Evolutionary conservation across 345 rosid genomes (phyloP), one percentile per base, ranked within the genome.

Genomic region (Hevea brasiliensis): DNA sequence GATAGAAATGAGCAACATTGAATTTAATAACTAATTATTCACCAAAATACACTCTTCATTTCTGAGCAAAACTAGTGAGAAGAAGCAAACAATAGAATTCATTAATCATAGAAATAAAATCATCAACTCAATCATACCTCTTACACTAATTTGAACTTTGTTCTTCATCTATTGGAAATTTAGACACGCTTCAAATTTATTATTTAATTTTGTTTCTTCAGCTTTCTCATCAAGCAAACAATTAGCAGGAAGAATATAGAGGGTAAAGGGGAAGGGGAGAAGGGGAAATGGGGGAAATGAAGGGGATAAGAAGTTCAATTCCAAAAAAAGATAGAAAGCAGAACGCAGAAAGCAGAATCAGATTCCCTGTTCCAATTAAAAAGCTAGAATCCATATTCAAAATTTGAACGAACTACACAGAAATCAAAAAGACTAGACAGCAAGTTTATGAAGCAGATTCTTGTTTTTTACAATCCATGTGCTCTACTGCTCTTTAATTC

Each of bases 331-430:
- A 77, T 62, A 70, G 59, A 3, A 51, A 59, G 20, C n/a, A 47
- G 59, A 3, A 51, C 53, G 20, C n/a, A 47, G 37, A 63, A 59
- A 70, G 10, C 60, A 71, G 84, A 78, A 76, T 63, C 57, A 69
- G 80, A 80, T 76, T 71, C 83, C 75, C 18, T 42, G 26, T 64
- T 40, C 18, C 62, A 54, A 71, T 51, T 40, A 44, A 3, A 2
- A 32, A 32, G 37, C 61, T 50, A 50, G 14, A 47, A 14, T 4
- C n/a, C 20, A 50, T 4, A 18, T 50, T 26, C 27, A 27, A 54
- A 66, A 6, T 40, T 12, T 3, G 51, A 59, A 45, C 23, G 12
- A 67, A 40, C 32, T 61, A 27, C 29, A 8, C 32, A 35, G 9
- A 13, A 59, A 62, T 9, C 8, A 24, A 17, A 27, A 44, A 42